Percentiles rank a stretch among this genome's conserved stretches.
phyloP scores from a whole-genome alignment of 1,284 basidiomycete genomes.

The Ustilago hordei region DNA sequence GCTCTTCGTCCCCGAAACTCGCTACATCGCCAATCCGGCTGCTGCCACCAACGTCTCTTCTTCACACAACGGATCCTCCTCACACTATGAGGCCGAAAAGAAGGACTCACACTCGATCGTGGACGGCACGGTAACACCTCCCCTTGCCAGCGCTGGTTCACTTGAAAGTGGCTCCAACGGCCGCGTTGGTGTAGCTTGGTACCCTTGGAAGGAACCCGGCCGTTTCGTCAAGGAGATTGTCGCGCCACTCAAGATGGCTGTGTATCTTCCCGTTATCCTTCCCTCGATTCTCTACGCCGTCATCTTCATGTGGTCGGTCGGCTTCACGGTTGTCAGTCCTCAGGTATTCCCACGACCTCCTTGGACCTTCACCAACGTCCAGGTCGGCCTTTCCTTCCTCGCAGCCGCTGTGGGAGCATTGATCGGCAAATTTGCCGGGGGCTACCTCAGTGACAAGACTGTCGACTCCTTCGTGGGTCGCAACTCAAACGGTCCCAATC shows the following conservation, averaged over 20 bases:
- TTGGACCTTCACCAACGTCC: constrained; percentile 63
- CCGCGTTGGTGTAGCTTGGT: constrained; percentile 64
- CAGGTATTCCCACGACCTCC: constrained; percentile 67
- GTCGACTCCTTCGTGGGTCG: constrained; percentile 61
- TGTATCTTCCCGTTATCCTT: constrained; percentile 50
- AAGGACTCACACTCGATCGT: constrained; percentile 34
- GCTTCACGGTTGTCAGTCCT: constrained; percentile 68
- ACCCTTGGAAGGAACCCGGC: constrained; percentile 66
- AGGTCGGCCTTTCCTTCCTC: constrained; percentile 67
- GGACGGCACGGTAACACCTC: constrained; percentile 32
- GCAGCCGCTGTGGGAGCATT: constrained; percentile 67
- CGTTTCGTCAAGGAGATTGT: constrained; percentile 60
- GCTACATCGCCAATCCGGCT: constrained; percentile 55
- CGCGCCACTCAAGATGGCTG: constrained; percentile 58
- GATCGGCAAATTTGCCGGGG: constrained; percentile 69
- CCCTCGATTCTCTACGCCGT: constrained; percentile 69
- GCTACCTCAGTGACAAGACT: constrained; percentile 64
- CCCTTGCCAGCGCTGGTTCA: constrained; percentile 16
- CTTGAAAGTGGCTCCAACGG: constrained; percentile 40
- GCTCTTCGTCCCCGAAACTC: constrained; percentile 69
- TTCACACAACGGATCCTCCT: background rate
- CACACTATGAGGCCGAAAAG: constrained; percentile 22
- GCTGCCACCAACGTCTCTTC: background rate
- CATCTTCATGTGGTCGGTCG: constrained; percentile 68
- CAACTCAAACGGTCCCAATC: constrained; percentile 33